Evolutionary conservation across 257 asterid genomes (phyloP).

Genomic region (Nicotiana knightiana): DNA sequence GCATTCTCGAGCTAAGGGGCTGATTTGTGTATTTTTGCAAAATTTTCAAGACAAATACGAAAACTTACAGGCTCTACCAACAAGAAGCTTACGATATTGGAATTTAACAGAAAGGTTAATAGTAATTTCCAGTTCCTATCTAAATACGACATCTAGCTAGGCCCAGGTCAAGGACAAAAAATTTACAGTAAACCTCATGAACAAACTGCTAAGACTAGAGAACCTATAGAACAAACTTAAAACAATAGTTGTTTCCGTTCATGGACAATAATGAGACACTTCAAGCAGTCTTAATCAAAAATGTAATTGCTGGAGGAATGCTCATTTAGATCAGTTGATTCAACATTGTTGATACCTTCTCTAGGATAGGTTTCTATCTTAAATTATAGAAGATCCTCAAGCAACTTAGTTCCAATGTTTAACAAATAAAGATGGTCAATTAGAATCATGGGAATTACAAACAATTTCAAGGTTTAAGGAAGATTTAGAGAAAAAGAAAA

Average conservation of each 20-base stretch:
- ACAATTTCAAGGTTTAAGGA: neutral
- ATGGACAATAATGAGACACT: neutral
- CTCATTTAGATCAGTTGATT: neutral
- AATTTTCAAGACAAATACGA: neutral
- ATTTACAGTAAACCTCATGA: neutral
- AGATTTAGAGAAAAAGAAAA: too few relatives aligned
- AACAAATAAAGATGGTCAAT: neutral
- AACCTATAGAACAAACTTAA: neutral
- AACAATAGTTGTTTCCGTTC: neutral
- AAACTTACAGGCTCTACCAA: neutral
- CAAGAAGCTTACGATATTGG: neutral
- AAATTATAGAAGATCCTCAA: constrained; percentile 1
- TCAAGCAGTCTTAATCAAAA: neutral
- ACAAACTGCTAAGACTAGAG: neutral
- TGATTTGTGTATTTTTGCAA: neutral
- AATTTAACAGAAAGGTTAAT: neutral
- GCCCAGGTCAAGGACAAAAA: neutral
- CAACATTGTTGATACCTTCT: neutral
- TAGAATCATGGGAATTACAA: neutral
- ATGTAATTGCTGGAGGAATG: neutral
- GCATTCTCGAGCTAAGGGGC: neutral
- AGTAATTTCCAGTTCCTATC: constrained; percentile 3
- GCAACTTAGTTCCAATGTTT: neutral
- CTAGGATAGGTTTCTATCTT: neutral
- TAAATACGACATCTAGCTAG: neutral